Percentiles rank a stretch among this genome's conserved stretches.
phyloP scores from a whole-genome alignment of 2,329 filamentous ascomycete genomes.

The Sarocladiaceae sp. region DNA sequence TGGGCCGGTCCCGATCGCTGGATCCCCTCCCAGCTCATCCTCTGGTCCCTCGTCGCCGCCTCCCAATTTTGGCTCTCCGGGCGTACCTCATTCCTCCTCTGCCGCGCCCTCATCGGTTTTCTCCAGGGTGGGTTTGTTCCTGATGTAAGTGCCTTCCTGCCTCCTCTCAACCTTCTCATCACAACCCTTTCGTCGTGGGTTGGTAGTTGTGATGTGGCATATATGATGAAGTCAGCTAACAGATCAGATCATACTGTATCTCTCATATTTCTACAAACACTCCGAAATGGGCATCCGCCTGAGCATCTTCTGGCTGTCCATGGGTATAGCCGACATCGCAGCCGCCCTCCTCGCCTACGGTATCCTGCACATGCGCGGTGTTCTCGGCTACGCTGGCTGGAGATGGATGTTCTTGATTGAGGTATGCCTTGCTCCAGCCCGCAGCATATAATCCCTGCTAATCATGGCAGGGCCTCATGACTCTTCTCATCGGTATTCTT shows the following conservation, averaged over 20 bases:
- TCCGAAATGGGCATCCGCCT: conserved; percentile 24
- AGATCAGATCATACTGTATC: conserved; percentile 20
- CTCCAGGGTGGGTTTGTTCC: conserved; percentile 45
- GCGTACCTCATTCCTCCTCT: conserved; percentile 32
- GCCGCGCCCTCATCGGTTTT: conserved; percentile 33
- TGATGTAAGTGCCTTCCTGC: conserved; percentile 12
- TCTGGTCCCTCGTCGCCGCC: conserved; percentile 50
- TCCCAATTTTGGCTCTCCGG: conserved; percentile 40
- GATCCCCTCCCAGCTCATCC: conserved; percentile 55
- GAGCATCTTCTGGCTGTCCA: conserved; percentile 26
- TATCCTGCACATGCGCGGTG: conserved; percentile 20
- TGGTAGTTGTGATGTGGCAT: no score
- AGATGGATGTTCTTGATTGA: conserved; percentile 16
- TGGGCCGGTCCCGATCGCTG: conserved; percentile 55
- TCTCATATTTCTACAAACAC: conserved; percentile 28
- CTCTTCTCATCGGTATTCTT: conserved; percentile 44
- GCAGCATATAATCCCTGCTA: not conserved
- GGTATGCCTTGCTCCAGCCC: not conserved
- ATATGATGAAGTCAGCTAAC: no score
- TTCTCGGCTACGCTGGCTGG: conserved; percentile 11
- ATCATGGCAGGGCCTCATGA: conserved; percentile 34
- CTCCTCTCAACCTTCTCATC: no score
- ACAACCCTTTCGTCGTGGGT: no score
- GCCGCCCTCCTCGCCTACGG: conserved; percentile 23
- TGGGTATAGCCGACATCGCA: conserved; percentile 20